Conservation (phyloP, 495 filamentous ascomycete genomes). For the Cairneyella variabilis region DNA sequence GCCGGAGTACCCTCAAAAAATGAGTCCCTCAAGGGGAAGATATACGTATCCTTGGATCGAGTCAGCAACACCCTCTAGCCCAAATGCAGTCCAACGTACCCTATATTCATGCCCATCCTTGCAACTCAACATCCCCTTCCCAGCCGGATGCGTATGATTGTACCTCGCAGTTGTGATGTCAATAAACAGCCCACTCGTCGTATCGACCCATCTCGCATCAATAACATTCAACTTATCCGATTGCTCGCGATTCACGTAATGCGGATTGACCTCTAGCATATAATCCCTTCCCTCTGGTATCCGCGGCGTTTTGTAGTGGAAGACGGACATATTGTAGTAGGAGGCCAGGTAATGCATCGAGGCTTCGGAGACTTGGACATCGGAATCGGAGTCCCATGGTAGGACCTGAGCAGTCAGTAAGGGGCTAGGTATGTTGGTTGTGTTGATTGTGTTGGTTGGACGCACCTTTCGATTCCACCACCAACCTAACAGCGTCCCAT, state of each 20-base stretch:
- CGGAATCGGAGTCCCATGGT: conserved; percentile 86
- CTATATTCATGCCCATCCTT: conserved; percentile 39
- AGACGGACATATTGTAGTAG: conserved; percentile 61
- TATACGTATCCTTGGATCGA: conserved; percentile 32
- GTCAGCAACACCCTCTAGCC: conserved; percentile 3
- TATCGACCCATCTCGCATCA: conserved; percentile 83
- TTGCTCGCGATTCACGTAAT: conserved; percentile 53
- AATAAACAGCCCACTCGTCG: conserved; percentile 72
- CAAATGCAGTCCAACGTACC: conserved; percentile 23
- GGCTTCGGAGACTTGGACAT: conserved; percentile 67
- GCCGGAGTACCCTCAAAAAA: conserved; percentile 57
- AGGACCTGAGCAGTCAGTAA: conserved; percentile 44
- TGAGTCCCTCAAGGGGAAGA: conserved; percentile 42
- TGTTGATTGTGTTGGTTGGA: conserved; percentile 4
- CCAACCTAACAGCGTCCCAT: conserved; percentile 85
- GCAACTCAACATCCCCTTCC: conserved; percentile 35
- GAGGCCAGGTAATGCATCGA: conserved; percentile 62
- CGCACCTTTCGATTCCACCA: conserved; percentile 85
- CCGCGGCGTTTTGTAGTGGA: conserved; percentile 46
- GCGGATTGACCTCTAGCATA: conserved; percentile 76
- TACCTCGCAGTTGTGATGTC: conserved; percentile 74
- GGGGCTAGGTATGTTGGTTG: too few relatives aligned
- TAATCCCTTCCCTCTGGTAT: conserved; percentile 51
- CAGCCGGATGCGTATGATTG: conserved; percentile 51
- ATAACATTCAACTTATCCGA: conserved; percentile 74